Base-by-base conservation (phyloP, 2,329 filamentous ascomycete species). In the Epichloe sp. region DNA sequence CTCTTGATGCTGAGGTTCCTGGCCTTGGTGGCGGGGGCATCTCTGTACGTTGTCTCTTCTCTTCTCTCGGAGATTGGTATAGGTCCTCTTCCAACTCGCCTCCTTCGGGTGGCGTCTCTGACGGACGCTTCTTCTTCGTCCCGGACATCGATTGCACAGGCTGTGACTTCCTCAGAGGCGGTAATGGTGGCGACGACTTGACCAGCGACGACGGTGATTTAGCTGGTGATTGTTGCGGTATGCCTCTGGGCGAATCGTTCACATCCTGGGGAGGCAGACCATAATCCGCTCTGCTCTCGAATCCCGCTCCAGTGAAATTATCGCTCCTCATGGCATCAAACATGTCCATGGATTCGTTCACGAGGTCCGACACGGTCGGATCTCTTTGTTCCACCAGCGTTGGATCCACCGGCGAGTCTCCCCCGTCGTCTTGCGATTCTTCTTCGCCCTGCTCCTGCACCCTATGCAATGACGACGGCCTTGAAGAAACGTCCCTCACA, bases 271-370 rank as follows among this genome's bases (percentile, higher is more conserved):
- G 19, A 42, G 40, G 40, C 31, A 43, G 17, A 23, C 14, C 31
- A 19, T 49, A 17, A 44, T 36, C 57, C 56, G 26, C 51, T 56
- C 57, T 37, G 58, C 49, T 49, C 12, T 48, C 47, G 34, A 41
- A 31, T 6, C 14, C 46, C 19, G 26, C 17, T 8, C 19, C 49
- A 10, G 43, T 42, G 12, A 54, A 47, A 47, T 55, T 51, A n/a
- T 57, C 57, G 46, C 54, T 54, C 47, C 41, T 59, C 51, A 66
- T 57, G 1, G 60, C 64, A 47, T 66, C 60, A 10, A 73, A 60
- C 65, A 75, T 68, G 42, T 66, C 62, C 58, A 74, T 62, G 3
- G 72, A 73, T 38, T 72, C 66, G 12, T 76, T 70, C 15, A 68
- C 60, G 19, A 65, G 57, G 26, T 62, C 59, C 41, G 60, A 59